These are phyloP conservation scores for Trichoderma erinaceum DNA, from an alignment of 495 filamentous ascomycete species.

Conservation along the genomic window DNA sequence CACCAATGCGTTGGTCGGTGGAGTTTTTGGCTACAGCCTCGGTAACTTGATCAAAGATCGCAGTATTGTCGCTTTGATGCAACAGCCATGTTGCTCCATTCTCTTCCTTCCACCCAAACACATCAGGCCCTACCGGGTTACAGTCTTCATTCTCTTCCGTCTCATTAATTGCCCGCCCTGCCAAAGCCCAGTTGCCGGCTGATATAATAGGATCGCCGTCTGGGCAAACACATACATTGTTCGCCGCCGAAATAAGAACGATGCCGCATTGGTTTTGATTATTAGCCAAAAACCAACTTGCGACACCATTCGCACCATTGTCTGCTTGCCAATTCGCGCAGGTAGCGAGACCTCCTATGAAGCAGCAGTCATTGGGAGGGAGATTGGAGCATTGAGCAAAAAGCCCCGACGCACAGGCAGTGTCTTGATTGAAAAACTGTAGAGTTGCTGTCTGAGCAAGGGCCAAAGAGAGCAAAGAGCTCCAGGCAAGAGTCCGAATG, in stretches of 20 bases:
- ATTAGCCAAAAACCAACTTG: background rate
- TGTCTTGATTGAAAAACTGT: background rate
- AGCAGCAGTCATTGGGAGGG: background rate
- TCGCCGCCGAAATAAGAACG: background rate
- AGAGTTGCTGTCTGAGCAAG: background rate
- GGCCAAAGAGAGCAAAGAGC: background rate
- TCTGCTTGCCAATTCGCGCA: background rate
- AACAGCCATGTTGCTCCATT: background rate
- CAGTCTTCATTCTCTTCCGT: background rate
- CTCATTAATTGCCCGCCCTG: background rate
- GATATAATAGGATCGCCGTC: background rate
- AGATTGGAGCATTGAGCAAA: background rate
- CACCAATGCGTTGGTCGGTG: background rate
- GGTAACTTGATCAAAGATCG: background rate
- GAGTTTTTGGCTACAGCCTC: background rate
- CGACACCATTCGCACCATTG: background rate
- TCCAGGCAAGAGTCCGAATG: background rate
- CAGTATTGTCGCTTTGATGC: background rate
- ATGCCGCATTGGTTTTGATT: background rate
- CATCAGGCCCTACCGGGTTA: background rate
- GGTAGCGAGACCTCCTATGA: background rate
- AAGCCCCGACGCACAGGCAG: background rate
- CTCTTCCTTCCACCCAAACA: background rate
- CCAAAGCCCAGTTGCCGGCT: background rate
- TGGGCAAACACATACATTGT: background rate